A percentile compares a stretch with the other conserved stretches of the same genome.
These are phyloP conservation scores for Rhamnella rubrinervis DNA, from an alignment of 331 rosid species.

Conservation along the genomic window DNA sequence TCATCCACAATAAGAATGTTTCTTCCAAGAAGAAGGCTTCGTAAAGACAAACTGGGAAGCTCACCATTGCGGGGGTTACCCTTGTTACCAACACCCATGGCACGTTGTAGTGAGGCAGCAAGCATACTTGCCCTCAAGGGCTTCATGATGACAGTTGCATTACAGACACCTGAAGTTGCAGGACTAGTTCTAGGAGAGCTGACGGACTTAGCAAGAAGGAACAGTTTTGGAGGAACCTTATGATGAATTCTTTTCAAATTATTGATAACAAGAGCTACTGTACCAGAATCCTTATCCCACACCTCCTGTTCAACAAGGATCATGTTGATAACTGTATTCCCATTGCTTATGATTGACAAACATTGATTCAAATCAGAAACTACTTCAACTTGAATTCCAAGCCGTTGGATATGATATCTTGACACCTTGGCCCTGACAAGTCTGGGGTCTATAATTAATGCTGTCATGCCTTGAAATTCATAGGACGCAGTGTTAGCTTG, in stretches of 20 bases:
- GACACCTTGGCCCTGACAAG: constrained; percentile 60
- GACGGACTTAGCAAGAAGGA: constrained; percentile 44
- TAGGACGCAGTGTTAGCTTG: constrained; percentile 40
- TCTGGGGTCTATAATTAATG: constrained; percentile 53
- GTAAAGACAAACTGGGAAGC: constrained; percentile 51
- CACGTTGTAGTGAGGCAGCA: constrained; percentile 62
- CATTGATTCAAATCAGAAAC: constrained; percentile 49
- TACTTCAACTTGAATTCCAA: constrained; percentile 54
- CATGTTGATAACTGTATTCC: constrained; percentile 30
- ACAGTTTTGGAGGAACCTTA: constrained; percentile 41
- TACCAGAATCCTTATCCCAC: constrained; percentile 47
- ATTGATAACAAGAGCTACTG: constrained; percentile 32
- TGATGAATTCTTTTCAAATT: constrained; percentile 24
- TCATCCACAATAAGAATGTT: constrained; percentile 66
- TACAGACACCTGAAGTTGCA: constrained; percentile 16
- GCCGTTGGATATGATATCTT: constrained; percentile 63
- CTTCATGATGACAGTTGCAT: constrained; percentile 46
- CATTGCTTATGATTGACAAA: constrained; percentile 25
- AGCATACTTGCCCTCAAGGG: constrained; percentile 72
- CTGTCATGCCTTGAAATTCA: constrained; percentile 63
- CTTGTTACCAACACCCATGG: constrained; percentile 54
- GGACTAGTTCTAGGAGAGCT: constrained; percentile 31
- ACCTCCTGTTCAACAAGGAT: constrained; percentile 59
- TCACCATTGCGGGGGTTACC: constrained; percentile 53
- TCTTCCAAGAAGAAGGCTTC: constrained; percentile 52